A percentile compares a stretch with the other conserved stretches of the same genome.
phyloP scores from a whole-genome alignment of 768 basidiomycete genomes.

The Phaeolepiota aurea region DNA sequence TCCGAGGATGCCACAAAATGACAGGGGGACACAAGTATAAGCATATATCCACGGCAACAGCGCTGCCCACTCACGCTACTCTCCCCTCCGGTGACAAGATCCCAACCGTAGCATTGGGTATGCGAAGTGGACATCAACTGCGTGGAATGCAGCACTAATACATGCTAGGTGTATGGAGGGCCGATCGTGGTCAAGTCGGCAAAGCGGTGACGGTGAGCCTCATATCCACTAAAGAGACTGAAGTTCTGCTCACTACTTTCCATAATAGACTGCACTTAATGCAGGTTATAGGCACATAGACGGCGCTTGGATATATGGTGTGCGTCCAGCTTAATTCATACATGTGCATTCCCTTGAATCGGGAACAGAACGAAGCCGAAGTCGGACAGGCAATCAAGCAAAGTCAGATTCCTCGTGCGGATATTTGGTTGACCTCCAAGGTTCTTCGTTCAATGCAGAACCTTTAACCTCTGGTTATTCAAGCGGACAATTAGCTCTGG shows the following conservation, averaged over 20 bases:
- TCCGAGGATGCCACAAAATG: neutral
- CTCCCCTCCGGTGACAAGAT: conserved; percentile 64
- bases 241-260: neutral
- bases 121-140: too few species aligned
- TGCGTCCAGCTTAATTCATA: conserved; percentile 16
- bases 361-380: conserved; percentile 56
- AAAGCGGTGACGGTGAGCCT: conserved; percentile 48
- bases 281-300: conserved; percentile 69
- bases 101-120: conserved; percentile 60
- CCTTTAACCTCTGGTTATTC: neutral
- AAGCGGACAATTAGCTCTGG: conserved; percentile 59
- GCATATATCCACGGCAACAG: conserved; percentile 5
- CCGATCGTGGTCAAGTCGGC: conserved; percentile 51
- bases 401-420: conserved; percentile 50
- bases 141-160: neutral
- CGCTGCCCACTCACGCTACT: conserved; percentile 40
- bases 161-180: conserved; percentile 66
- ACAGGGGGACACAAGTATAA: neutral
- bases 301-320: conserved; percentile 63
- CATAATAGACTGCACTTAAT: conserved; percentile 40
- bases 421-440: conserved; percentile 67
- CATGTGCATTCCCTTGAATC: neutral
- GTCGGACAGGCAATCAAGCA: conserved; percentile 55
- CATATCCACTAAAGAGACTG: neutral
- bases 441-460: conserved; percentile 7